A percentile compares a stretch with the other conserved stretches of the same genome.
These are phyloP conservation scores for Strobilomyces confusus DNA, from an alignment of 768 basidiomycete genomes.

Conservation along the genomic window DNA sequence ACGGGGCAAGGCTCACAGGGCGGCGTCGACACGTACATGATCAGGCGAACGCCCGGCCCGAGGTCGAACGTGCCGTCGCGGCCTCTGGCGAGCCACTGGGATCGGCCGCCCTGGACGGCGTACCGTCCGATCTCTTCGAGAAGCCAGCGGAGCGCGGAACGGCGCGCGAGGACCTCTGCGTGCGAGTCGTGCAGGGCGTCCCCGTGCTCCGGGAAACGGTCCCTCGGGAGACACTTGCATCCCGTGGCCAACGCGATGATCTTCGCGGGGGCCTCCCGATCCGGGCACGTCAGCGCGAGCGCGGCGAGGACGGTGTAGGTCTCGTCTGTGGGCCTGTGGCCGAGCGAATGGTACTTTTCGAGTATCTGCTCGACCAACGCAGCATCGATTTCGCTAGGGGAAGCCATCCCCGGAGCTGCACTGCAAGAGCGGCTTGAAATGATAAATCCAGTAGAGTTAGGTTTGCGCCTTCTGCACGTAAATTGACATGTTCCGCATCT, in stretches of 20 bases:
- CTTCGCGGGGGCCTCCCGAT: conserved; percentile 33
- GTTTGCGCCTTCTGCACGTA: conserved; percentile 29
- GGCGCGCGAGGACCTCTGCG: conserved; percentile 86
- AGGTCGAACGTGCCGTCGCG: conserved; percentile 43
- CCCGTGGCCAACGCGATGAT: conserved; percentile 76
- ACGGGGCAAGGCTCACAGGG: conserved; percentile 41
- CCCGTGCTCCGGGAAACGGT: conserved; percentile 58
- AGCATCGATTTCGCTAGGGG: conserved; percentile 13
- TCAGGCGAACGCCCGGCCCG: conserved; percentile 43
- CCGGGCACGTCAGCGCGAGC: conserved; percentile 43
- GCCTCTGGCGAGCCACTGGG: conserved; percentile 46
- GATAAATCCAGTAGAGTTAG: background rate
- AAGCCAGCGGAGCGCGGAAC: conserved; percentile 76
- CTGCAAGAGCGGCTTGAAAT: background rate
- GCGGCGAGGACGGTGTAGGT: conserved; percentile 65
- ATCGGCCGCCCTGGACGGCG: conserved; percentile 27
- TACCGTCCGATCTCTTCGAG: conserved; percentile 55
- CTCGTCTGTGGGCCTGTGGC: conserved; percentile 46
- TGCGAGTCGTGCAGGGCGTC: conserved; percentile 87
- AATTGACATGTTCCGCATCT: background rate
- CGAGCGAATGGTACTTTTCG: conserved; percentile 41
- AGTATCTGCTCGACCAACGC: conserved; percentile 38
- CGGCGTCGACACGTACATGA: conserved; percentile 74
- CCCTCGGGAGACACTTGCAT: conserved; percentile 76
- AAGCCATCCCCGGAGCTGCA: background rate